Evolutionary conservation across 345 rosid species (phyloP).

Genomic region (Bretschneidera sinensis): DNA sequence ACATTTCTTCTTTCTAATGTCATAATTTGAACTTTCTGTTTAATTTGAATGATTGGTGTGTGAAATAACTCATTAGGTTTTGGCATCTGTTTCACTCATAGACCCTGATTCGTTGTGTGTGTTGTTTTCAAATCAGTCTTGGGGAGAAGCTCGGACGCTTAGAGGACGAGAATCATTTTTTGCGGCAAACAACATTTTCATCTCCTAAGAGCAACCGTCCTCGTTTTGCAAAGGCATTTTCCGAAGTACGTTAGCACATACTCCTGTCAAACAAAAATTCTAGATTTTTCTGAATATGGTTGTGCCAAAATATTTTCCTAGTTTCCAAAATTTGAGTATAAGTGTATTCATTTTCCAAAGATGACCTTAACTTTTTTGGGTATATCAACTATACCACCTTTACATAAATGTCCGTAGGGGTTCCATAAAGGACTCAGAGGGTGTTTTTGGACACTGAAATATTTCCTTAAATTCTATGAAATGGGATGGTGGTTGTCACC

Average conservation of each 20-base stretch:
- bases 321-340: background rate
- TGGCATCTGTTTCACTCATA: background rate
- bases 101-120: background rate
- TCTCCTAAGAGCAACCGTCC: constrained; percentile 49
- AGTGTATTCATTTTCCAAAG: background rate
- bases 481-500: background rate
- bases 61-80: background rate
- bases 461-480: background rate
- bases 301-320: no score
- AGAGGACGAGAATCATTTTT: constrained; percentile 83
- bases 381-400: no score
- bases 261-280: background rate
- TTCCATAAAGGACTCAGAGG: no score
- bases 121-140: constrained; percentile 39
- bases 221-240: constrained; percentile 39
- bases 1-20: background rate
- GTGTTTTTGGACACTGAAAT: no score
- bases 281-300: background rate
- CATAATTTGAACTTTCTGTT: background rate
- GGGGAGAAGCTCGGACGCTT: constrained; percentile 65
- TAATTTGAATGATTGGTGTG: background rate
- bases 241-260: constrained; percentile 52
- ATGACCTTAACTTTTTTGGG: background rate
- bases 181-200: constrained; percentile 66
- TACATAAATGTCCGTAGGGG: no score